Evolutionary conservation across 805 yeast genomes (phyloP).

Genomic region (Saturnispora sekii): DNA sequence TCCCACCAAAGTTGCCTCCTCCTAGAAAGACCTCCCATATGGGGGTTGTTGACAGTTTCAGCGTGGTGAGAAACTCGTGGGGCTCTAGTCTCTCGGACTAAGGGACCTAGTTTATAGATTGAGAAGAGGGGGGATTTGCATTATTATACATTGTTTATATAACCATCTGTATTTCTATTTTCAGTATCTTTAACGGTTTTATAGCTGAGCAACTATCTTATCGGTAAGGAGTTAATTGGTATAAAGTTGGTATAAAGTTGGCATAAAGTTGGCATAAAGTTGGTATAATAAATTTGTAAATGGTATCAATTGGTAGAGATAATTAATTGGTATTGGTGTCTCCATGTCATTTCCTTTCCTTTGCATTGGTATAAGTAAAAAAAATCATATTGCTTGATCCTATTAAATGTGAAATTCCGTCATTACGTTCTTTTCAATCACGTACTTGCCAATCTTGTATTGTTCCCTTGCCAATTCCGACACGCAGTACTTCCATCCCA

Average conservation of each 20-base stretch:
- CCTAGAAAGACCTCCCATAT: slow-evolving; percentile 7
- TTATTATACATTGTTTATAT: no score
- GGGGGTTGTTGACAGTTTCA: slow-evolving; percentile 1
- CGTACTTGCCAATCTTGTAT: slow-evolving; percentile 28
- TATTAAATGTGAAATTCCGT: slow-evolving; percentile 2
- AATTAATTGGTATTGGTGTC: no score
- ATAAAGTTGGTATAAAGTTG: neutral
- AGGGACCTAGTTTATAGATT: neutral
- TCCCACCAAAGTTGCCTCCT: slow-evolving; percentile 9
- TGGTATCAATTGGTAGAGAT: no score
- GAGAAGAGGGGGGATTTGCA: no score
- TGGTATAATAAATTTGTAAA: neutral
- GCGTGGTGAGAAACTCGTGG: slow-evolving; percentile 1
- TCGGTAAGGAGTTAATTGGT: neutral
- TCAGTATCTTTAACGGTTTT: no score
- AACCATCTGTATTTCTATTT: no score
- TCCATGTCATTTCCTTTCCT: no score
- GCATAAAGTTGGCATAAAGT: neutral
- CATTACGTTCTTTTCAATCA: slow-evolving; percentile 22
- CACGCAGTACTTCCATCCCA: slow-evolving; percentile 29
- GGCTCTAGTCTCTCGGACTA: neutral
- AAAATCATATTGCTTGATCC: neutral
- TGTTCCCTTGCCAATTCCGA: slow-evolving; percentile 22
- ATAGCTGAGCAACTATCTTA: no score
- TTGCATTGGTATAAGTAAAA: neutral